A percentile compares a stretch with the other conserved stretches of the same genome.
These are phyloP conservation scores for Cyanodermella asteris DNA, from an alignment of 2,329 filamentous ascomycete genomes.

Conservation along the genomic window DNA sequence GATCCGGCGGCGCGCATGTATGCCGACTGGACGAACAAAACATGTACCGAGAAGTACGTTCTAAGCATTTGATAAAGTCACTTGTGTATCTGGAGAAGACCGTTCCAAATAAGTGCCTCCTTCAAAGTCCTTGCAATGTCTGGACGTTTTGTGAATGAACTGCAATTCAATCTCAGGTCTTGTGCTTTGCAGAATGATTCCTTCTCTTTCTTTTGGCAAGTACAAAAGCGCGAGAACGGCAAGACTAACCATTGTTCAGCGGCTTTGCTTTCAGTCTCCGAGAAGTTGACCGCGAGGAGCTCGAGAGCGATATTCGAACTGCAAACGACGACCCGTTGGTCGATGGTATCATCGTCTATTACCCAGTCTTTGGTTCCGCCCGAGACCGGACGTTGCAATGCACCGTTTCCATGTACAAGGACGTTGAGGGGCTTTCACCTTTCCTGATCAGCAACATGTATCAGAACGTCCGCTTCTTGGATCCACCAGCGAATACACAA, in stretches of 20 bases:
- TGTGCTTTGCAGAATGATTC: no score
- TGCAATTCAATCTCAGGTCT: no score
- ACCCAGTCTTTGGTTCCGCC: conserved; percentile 78
- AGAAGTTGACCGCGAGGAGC: conserved; percentile 61
- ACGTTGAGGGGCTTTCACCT: conserved; percentile 87
- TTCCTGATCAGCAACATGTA: conserved; percentile 99
- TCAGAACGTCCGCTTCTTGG: conserved; percentile 88
- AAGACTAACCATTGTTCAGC: conserved; percentile 27
- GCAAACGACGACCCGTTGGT: conserved; percentile 61
- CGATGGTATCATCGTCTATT: conserved; percentile 92
- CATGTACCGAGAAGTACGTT: conserved; percentile 89
- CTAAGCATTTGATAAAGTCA: conserved; percentile 3
- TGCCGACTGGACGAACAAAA: conserved; percentile 93
- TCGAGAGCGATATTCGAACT: conserved; percentile 70
- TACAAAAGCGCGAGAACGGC: no score
- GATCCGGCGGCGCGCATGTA: conserved; percentile 86
- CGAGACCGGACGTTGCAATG: conserved; percentile 95
- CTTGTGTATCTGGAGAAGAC: conserved; percentile 5
- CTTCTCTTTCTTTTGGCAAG: no score
- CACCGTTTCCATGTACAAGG: conserved; percentile 72
- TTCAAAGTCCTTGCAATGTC: no score
- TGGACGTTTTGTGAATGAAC: no score
- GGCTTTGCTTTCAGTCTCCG: conserved; percentile 79
- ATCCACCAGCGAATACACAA: conserved; percentile 52
- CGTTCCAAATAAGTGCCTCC: no score